Conservation (phyloP, 768 basidiomycete species). For the Pleurotus salmoneostramineus region DNA sequence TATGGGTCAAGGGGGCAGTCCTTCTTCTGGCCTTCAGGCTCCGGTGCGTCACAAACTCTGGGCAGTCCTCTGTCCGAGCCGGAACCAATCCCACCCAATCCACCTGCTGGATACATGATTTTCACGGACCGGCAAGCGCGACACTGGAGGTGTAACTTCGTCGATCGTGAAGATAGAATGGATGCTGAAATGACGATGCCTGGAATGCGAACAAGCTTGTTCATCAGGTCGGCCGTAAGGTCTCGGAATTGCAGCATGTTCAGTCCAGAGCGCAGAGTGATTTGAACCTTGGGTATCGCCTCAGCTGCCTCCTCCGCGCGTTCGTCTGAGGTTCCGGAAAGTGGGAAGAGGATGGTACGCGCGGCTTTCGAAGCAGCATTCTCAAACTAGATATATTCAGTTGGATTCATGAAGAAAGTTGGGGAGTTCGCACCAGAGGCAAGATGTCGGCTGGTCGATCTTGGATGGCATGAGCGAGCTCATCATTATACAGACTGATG, state of each 20-base stretch:
- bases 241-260: constrained; percentile 94
- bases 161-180: constrained; percentile 88
- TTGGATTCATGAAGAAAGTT: neutral
- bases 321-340: constrained; percentile 50
- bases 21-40: constrained; percentile 80
- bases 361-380: constrained; percentile 85
- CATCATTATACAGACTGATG: constrained; percentile 84
- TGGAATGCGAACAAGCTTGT: constrained; percentile 92
- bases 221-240: constrained; percentile 90
- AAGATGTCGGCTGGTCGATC: constrained; percentile 86
- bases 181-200: constrained; percentile 98
- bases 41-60: constrained; percentile 80
- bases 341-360: constrained; percentile 77
- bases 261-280: constrained; percentile 84
- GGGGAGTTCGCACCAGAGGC: constrained; percentile 60
- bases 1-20: constrained; percentile 97
- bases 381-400: constrained; percentile 65
- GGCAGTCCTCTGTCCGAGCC: constrained; percentile 86
- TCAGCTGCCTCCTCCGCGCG: constrained; percentile 33
- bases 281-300: constrained; percentile 67
- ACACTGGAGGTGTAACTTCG: constrained; percentile 89
- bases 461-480: constrained; percentile 88
- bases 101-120: constrained; percentile 70
- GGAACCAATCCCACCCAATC: constrained; percentile 82
- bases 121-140: constrained; percentile 83